Evolutionary conservation across 345 rosid genomes (phyloP), one percentile per base, ranked within the genome.

Genomic region (Gossypium rotundifolium): DNA sequence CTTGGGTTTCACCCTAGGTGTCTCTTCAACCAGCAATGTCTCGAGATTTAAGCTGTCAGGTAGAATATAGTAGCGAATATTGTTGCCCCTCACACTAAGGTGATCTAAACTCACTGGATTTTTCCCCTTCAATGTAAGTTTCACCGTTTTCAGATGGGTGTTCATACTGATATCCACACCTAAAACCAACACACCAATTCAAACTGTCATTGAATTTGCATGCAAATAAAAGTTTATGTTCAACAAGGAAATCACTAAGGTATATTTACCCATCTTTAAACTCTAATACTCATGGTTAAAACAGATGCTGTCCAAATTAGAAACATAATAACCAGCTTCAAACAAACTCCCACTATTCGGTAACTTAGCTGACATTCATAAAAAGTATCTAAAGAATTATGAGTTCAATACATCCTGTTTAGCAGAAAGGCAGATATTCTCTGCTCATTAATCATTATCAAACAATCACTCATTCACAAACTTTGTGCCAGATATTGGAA

Each of bases 131-230:
- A 96, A 76, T 2, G 87, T 93, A 71, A 96, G 89, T 75, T 96
- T 91, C 79, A 96, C 99, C 0, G 93, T 87, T 84, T 93, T 96
- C 84, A 96, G 84, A 87, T 93, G 99, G 33, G 99, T 96, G 54
- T 96, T 96, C 99, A 96, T 93, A 72, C 98, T 96, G 79, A 93
- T 86, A 84, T 96, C 99, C 61, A 96, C 98, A 79, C 99, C 98
- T 96, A 58, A 65, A 74, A 65, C 76, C 70, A 60, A 65, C n/a
- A 63, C 66, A 81, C 29, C 48, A 62, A 25, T 22, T 20, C 18
- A 10, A 38, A 20, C 61, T 20, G 61, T 51, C 53, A 74, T 17
- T 52, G 42, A 16, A 53, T 1, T 64, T 7, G 29, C 62, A 62
- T 74, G 46, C 29, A 33, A 33, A 33, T 14, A 22, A 27, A 2